phyloP scores from a whole-genome alignment of 768 basidiomycete genomes.

The Chalciporus sphaerocephalus region DNA sequence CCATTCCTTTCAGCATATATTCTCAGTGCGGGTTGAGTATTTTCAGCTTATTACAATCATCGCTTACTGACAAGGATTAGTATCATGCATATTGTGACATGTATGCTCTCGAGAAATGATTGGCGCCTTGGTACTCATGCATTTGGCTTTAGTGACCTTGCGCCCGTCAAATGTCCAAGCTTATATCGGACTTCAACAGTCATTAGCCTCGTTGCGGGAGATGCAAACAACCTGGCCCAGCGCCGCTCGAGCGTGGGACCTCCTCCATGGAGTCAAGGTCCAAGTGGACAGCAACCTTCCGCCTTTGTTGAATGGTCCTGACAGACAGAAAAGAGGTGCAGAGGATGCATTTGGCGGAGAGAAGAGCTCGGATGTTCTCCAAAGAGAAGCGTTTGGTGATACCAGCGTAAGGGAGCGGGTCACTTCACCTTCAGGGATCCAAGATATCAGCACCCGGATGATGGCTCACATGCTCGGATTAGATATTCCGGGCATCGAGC shows the following conservation, averaged over 20 bases:
- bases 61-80: slow-evolving; percentile 32
- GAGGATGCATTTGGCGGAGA: slow-evolving; percentile 63
- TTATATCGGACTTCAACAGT: slow-evolving; percentile 59
- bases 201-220: slow-evolving; percentile 57
- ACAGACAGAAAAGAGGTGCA: slow-evolving; percentile 54
- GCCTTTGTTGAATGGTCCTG: slow-evolving; percentile 36
- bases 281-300: slow-evolving; percentile 40
- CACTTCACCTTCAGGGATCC: slow-evolving; percentile 40
- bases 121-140: not conserved
- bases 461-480: slow-evolving; percentile 73
- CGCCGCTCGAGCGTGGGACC: slow-evolving; percentile 59
- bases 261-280: slow-evolving; percentile 63
- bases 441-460: slow-evolving; percentile 58
- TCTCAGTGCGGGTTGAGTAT: slow-evolving; percentile 63
- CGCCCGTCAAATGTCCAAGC: slow-evolving; percentile 71
- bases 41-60: not conserved
- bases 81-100: slow-evolving; percentile 74
- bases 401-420: slow-evolving; percentile 22
- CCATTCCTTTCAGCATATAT: slow-evolving; percentile 68
- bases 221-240: slow-evolving; percentile 73
- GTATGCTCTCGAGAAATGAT: slow-evolving; percentile 38
- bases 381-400: slow-evolving; percentile 37
- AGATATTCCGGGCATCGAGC: slow-evolving; percentile 54
- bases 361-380: slow-evolving; percentile 42
- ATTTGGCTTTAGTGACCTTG: slow-evolving; percentile 52